Evolutionary conservation across 176 grass and related monocot species (phyloP).

Genomic region (Phyllostachys edulis): DNA sequence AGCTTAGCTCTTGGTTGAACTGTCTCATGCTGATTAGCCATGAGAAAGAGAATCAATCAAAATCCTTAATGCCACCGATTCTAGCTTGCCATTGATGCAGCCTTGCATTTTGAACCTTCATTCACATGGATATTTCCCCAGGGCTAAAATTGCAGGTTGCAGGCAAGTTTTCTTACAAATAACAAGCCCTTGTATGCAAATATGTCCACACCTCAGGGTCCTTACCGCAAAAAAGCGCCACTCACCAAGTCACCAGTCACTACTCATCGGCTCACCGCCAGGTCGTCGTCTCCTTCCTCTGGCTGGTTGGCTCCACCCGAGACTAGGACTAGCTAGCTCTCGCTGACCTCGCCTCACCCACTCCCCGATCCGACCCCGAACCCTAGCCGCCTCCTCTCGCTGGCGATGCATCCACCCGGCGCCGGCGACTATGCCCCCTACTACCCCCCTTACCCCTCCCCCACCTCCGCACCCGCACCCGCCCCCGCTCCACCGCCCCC

Average conservation of each 20-base stretch:
- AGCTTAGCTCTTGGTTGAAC: neutral
- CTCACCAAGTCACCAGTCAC: too few species aligned
- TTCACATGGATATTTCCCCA: neutral
- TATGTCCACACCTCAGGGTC: neutral
- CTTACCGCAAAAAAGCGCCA: neutral
- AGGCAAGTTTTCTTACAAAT: neutral
- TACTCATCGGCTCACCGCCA: neutral
- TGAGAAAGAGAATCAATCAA: neutral
- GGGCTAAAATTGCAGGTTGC: neutral
- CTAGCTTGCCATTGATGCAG: neutral
- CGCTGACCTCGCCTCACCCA: slow-evolving; percentile 1
- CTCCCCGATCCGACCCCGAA: slow-evolving; percentile 21
- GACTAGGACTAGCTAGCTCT: too few species aligned
- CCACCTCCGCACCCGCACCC: neutral
- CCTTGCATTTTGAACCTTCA: neutral
- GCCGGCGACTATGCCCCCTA: slow-evolving; percentile 44
- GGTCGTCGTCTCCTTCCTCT: slow-evolving; percentile 1
- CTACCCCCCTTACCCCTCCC: slow-evolving; percentile 52
- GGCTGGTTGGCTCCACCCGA: neutral
- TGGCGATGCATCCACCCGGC: slow-evolving; percentile 54
- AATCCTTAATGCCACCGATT: neutral
- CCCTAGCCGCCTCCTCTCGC: neutral
- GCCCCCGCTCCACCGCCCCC: slow-evolving; percentile 3
- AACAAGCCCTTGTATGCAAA: neutral
- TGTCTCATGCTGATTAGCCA: neutral